Evolutionary conservation across 495 filamentous ascomycete species (phyloP).

Genomic region (Podospora pseudocomata): DNA sequence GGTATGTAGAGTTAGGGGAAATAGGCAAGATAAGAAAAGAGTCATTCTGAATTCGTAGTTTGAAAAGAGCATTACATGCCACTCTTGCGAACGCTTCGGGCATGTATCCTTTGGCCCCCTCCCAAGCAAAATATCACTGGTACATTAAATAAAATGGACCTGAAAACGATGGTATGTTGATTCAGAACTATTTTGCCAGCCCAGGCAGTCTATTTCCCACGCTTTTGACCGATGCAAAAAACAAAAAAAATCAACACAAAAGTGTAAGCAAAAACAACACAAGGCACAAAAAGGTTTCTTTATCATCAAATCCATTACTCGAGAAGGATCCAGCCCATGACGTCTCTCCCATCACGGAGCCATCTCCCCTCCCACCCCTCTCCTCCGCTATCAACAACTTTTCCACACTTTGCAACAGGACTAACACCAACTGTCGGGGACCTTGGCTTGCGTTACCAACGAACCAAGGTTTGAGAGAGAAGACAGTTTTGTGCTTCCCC

Average conservation of each 20-base stretch:
- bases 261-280: neutral
- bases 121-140: too few species aligned
- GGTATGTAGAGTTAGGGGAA: neutral
- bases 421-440: slow-evolving; percentile 49
- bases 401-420: slow-evolving; percentile 11
- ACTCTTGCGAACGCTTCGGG: too few species aligned
- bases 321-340: slow-evolving; percentile 23
- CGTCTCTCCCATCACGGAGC: slow-evolving; percentile 50
- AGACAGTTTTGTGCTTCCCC: slow-evolving; percentile 50
- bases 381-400: slow-evolving; percentile 14
- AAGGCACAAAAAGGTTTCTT: neutral
- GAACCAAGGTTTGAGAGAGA: slow-evolving; percentile 55
- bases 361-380: slow-evolving; percentile 15
- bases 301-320: neutral
- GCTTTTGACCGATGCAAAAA: neutral
- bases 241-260: neutral
- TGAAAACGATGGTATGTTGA: neutral
- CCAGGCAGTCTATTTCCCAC: neutral
- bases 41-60: neutral
- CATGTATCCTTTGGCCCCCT: too few species aligned
- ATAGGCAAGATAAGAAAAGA: neutral
- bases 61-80: neutral
- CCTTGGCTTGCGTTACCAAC: slow-evolving; percentile 17
- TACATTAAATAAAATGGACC: neutral
- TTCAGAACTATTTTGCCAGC: neutral